These are phyloP conservation scores for Blastobotrys arbuscula DNA, from an alignment of 1,139 yeast species.

Conservation along the genomic window DNA sequence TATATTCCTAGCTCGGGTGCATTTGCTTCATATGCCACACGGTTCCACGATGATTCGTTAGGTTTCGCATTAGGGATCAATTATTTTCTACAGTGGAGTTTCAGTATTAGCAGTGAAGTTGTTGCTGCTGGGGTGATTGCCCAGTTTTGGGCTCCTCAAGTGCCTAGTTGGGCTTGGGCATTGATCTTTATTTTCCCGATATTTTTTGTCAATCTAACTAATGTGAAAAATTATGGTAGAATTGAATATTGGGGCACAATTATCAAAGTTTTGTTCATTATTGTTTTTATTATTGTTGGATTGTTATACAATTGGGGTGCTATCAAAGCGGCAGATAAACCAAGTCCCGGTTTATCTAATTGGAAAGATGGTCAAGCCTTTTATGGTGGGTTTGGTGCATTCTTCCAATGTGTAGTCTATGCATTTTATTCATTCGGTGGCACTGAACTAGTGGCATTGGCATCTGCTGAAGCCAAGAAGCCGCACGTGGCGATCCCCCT, in stretches of 20 bases:
- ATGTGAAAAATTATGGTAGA: conserved; percentile 37
- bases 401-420: conserved; percentile 59
- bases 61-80: conserved; percentile 22
- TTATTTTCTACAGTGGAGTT: conserved; percentile 32
- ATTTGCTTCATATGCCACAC: conserved; percentile 52
- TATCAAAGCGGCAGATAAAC: conserved; percentile 26
- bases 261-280: conserved; percentile 42
- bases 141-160: conserved; percentile 54
- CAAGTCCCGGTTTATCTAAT: conserved; percentile 16
- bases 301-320: conserved; percentile 45
- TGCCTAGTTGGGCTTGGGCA: conserved; percentile 45
- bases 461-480: conserved; percentile 46
- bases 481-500: conserved; percentile 38
- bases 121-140: conserved; percentile 55
- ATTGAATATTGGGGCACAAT: conserved; percentile 36
- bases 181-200: conserved; percentile 27
- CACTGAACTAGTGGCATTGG: conserved; percentile 50
- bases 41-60: conserved; percentile 21
- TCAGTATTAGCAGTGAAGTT: conserved; percentile 55
- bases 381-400: conserved; percentile 53
- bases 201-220: conserved; percentile 30
- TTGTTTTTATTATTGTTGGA: conserved; percentile 45
- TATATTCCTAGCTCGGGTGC: conserved; percentile 63
- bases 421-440: conserved; percentile 48
- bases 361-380: conserved; percentile 14